Base-by-base conservation (phyloP, 2,329 filamentous ascomycete species). In the Apiospora kogelbergensis region DNA sequence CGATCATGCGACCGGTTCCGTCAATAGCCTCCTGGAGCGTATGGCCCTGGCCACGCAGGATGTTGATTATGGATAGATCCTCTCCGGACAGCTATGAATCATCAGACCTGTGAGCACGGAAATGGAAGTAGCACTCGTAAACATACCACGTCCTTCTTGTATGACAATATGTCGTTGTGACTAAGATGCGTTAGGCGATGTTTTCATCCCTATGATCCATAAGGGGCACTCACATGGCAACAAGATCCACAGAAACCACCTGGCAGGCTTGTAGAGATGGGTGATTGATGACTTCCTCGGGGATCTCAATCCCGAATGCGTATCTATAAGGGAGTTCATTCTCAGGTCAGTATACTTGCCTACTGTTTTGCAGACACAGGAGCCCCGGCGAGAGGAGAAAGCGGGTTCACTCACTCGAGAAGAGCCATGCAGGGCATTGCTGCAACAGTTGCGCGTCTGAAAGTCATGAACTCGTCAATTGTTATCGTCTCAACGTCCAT, bases 21-120 rank as follows among this genome's bases (percentile, higher is more conserved):
- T 76, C 69, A 15, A 77, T 68, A 20, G 76, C 74, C 17, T 76
- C 67, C 64, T 77, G 75, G 6, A 70, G 57, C 4, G 70, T 68
- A 20, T 71, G 33, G 10, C 72, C 73, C 44, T 76, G 70, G 17
- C 68, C 69, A 41, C 71, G 67, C 2, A 73, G 44, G 1, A 75
- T 37, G 22, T 66, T 68, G 40, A 76, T 74, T 5, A 75, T 65
- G 42, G 75, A 75, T n/a, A 71, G 70, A 13, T 74, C 71, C 6
- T 72, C 72, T 13, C 72, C 70, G 2, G 44, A 45, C 26, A 67
- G 42, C 68, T 73, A 7, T 7, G 33, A 6, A 41, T 24, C 0
- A 6, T 33, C 44, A 46, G 41, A 2, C 11, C 37, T 37, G 1
- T 22, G 17, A 7, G 9, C 4, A 41, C 1, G 15, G 20, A 15